Evolutionary conservation across 2,329 filamentous ascomycete genomes (phyloP), one percentile per base, ranked within the genome.

Genomic region (Pyrenophora graminea): DNA sequence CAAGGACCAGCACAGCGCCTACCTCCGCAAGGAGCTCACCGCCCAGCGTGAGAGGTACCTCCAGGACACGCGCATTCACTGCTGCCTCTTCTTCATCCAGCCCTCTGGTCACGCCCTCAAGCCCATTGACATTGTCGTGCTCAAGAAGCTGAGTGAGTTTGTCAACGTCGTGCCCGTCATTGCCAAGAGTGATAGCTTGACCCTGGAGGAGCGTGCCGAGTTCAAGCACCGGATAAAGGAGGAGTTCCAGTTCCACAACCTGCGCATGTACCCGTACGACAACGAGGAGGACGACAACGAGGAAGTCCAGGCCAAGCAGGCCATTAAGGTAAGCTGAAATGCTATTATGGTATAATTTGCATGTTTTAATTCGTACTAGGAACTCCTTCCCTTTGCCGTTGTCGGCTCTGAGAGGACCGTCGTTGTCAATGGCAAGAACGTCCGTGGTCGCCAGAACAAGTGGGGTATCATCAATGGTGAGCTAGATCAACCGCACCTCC

Each of bases 211-310:
- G 84, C 88, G 94, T 67, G 86, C 86, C 74, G 90, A 88, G 42
- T 99, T 99, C 86, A 99, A 99, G 86, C 91, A 97, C 81, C 72
- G 79, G 76, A 99, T 99, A 82, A 97, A 96, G 89, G 94, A 97
- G 83, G 94, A 99, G 77, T 99, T 99, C 76, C 82, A 90, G 52
- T 99, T 99, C 88, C 94, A 99, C 85, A 97, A 97, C 83, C 85
- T 99, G 72, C 93, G 96, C 84, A 99, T 99, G 94, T 99, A 96
- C 83, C 94, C 94, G 55, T 99, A 99, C 77, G 94, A 99, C 77
- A 97, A 97, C 74, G 94, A 99, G 69, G 94, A 99, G 82, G 88
- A 97, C 67, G 94, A 99, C 72, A 89, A 94, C 61, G 94, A 99
- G 82, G 94, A 99, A 81, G 88, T 91, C 68, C 87, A 87, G 56